Percentiles rank a stretch among this genome's conserved stretches.
These are phyloP conservation scores for Hypoxylon rickii DNA, from an alignment of 495 filamentous ascomycete species.

Conservation along the genomic window DNA sequence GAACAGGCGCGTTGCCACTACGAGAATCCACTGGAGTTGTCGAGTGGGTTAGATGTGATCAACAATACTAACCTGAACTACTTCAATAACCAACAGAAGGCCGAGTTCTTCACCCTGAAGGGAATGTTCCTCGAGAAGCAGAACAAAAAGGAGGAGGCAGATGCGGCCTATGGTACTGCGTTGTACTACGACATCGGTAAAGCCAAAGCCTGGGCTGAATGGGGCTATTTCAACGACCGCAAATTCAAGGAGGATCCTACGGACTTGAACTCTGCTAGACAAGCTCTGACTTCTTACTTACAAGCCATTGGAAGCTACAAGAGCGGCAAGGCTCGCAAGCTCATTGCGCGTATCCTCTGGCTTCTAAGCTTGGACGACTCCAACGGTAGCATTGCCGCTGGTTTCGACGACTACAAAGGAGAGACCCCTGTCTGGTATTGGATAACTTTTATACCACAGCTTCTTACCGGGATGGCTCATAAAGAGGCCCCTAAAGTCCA, in stretches of 20 bases:
- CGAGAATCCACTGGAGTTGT: conserved; percentile 89
- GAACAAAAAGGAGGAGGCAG: conserved; percentile 82
- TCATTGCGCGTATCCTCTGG: conserved; percentile 96
- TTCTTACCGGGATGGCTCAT: conserved; percentile 84
- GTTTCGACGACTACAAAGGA: conserved; percentile 93
- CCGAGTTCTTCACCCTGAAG: conserved; percentile 98
- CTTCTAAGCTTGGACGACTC: conserved; percentile 91
- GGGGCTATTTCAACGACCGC: conserved; percentile 96
- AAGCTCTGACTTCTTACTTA: conserved; percentile 93
- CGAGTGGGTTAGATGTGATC: conserved; percentile 92
- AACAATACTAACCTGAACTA: conserved; percentile 99
- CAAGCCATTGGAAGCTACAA: conserved; percentile 96
- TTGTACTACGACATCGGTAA: conserved; percentile 93
- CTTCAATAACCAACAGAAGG: conserved; percentile 93
- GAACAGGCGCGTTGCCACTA: conserved; percentile 99
- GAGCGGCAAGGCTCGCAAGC: conserved; percentile 92
- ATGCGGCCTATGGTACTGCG: conserved; percentile 91
- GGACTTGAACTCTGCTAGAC: conserved; percentile 78
- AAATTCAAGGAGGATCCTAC: conserved; percentile 87
- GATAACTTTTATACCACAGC: conserved; percentile 98
- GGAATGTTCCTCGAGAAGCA: conserved; percentile 99
- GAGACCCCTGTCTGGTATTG: conserved; percentile 98
- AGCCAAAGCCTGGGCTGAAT: conserved; percentile 98
- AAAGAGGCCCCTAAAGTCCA: conserved; percentile 88
- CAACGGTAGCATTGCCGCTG: conserved; percentile 74